phyloP scores from a whole-genome alignment of 2,329 filamentous ascomycete species.

The Phaeosphaeriaceae sp. region DNA sequence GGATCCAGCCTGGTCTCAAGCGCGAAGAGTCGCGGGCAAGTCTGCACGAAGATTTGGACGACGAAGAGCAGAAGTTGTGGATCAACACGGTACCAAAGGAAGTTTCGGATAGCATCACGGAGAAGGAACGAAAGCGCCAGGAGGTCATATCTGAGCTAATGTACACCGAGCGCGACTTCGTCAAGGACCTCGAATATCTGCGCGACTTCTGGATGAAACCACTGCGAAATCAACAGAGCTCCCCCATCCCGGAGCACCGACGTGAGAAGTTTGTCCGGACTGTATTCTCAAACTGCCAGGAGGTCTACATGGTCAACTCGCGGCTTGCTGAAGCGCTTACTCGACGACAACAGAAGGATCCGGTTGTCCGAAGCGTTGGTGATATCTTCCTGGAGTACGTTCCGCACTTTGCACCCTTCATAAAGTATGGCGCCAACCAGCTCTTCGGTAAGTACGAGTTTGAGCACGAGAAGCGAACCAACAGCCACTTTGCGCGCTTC shows the following conservation, averaged over 20 bases:
- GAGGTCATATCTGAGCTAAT: slow-evolving; percentile 98
- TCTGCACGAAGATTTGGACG: slow-evolving; percentile 85
- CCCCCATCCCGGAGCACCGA: slow-evolving; percentile 86
- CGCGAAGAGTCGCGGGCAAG: slow-evolving; percentile 72
- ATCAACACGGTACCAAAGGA: slow-evolving; percentile 98
- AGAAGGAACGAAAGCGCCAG: slow-evolving; percentile 95
- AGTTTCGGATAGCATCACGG: slow-evolving; percentile 85
- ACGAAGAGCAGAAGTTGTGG: slow-evolving; percentile 98
- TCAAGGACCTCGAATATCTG: slow-evolving; percentile 97
- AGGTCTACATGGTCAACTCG: slow-evolving; percentile 91
- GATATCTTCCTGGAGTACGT: slow-evolving; percentile 95
- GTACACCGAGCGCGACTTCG: slow-evolving; percentile 98
- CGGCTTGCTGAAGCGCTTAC: slow-evolving; percentile 88
- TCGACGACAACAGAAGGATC: slow-evolving; percentile 85
- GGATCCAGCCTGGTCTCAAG: slow-evolving; percentile 87
- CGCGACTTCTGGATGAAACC: slow-evolving; percentile 99
- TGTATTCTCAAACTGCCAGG: slow-evolving; percentile 95
- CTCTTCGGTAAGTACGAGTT: slow-evolving; percentile 98
- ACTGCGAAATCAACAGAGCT: slow-evolving; percentile 71
- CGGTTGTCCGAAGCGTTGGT: slow-evolving; percentile 86
- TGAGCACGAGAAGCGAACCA: slow-evolving; percentile 90
- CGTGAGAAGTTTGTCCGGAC: slow-evolving; percentile 90
- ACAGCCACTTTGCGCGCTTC: slow-evolving; percentile 84
- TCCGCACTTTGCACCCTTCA: slow-evolving; percentile 93
- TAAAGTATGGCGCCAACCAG: slow-evolving; percentile 94